Evolutionary conservation across 306 rosid genomes (phyloP), one percentile per base, ranked within the genome.

Genomic region (Cucumis hystrix): DNA sequence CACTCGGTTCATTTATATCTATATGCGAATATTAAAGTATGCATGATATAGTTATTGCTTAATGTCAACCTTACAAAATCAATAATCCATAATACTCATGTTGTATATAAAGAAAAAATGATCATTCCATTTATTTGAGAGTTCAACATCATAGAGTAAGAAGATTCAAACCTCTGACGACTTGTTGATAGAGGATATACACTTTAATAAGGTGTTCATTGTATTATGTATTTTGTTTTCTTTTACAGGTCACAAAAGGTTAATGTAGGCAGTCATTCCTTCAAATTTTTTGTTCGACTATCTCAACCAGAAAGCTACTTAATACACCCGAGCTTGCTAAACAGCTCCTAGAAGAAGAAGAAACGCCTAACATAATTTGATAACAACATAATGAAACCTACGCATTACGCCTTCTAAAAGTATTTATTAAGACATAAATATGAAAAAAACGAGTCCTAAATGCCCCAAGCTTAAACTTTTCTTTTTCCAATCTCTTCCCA

Each of bases 41-140:
- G 59, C 79, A 40, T 52, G 68, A 54, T 30, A 72, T 78, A 69
- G 43, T 66, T 28, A 71, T 47, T 64, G 57, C 62, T 60, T 52
- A 57, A 80, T 55, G 40, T 28, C 13, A 80, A 67, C 64, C 51
- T 63, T 73, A 78, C 80, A 47, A 33, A 14, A 68, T 72, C 30
- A 20, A 25, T 37, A n/a, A 28, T 78, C 58, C 56, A 54, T 66
- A 59, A 35, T 85, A 95, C 99, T 6, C 25, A 30, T 54, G 8
- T 40, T 74, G 1, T 58, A 17, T 10, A 55, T 7, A 66, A 23
- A 40, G 12, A 67, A 67, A 10, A 40, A n/a, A 9, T 41, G 1
- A 73, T 15, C 47, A 49, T 51, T 9, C 4, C 6, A 73, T 52
- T 52, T 52, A 14, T 52, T 52, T 16, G n/a, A 52, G 57, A 52